Evolutionary conservation across 2,329 filamentous ascomycete genomes (phyloP), one percentile per base, ranked within the genome.

Genomic region (Fonsecaea pedrosoi): DNA sequence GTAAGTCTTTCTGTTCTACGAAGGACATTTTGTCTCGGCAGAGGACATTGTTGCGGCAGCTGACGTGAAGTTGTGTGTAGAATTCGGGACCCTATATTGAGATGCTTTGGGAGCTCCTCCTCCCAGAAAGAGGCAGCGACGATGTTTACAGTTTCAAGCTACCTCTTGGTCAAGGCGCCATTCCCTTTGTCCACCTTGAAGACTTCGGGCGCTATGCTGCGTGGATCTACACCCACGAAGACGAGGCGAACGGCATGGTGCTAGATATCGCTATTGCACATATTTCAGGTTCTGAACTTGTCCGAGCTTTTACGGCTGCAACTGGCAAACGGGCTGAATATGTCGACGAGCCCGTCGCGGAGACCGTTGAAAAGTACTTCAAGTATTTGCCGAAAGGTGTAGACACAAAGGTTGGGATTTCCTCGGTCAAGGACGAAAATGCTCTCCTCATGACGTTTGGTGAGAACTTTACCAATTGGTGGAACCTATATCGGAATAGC

Each of bases 401-500:
- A 48, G 64, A 69, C 1, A 38, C 42, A 5, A 60, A 69, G 1
- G 73, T 72, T 0, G 69, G 75, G 13, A n/a, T 6, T 0, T 71
- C 78, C 0, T 76, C 79, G 1, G 81, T 60, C 42, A 64, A 50
- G 10, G 60, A 57, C 32, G 53, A 64, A 3, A 79, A 81, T 68
- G 70, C 76, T 25, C 74, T 77, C 1, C 70, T 75, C 12, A 73
- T 81, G 76, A 82, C 71, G 1, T 59, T 82, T 3, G 73, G 74
- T 32, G 71, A 82, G 48, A 86, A 86, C 69, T 86, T 86, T 68
- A 80, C 78, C 0, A 83, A 79, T 0, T 85, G 82, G 69, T 86
- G 83, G 81, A 82, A 78, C 62, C 61, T 81, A 54, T 86, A 79
- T 75, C 78, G 75, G 54, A 57, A 77, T 59, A 80, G 79, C 1